phyloP scores from a whole-genome alignment of 2,329 filamentous ascomycete genomes.

The Pseudopithomyces maydicus region DNA sequence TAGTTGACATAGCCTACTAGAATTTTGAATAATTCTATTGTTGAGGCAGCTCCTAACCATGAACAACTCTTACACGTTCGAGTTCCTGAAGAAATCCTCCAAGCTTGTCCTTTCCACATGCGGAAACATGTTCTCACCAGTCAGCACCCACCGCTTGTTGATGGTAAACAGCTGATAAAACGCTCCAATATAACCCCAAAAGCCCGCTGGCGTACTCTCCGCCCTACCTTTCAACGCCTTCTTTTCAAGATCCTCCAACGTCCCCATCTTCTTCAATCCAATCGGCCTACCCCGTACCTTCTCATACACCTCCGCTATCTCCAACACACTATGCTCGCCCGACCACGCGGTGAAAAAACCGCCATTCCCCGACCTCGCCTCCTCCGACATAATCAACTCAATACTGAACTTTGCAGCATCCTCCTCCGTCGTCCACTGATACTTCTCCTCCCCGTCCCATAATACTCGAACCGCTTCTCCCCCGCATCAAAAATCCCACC shows the following conservation, averaged over 20 bases:
- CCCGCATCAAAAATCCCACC: slow-evolving; percentile 1
- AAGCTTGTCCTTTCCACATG: not conserved
- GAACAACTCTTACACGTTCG: not conserved
- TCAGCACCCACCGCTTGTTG: slow-evolving; percentile 2
- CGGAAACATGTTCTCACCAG: not conserved
- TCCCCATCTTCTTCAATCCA: slow-evolving; percentile 1
- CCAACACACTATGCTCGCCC: slow-evolving; percentile 1
- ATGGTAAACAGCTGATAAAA: slow-evolving; percentile 5
- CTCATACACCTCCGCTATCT: slow-evolving; percentile 3
- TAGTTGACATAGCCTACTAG: too few species aligned
- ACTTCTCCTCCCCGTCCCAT: slow-evolving; percentile 11
- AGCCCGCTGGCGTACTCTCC: not conserved
- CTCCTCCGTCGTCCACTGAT: slow-evolving; percentile 8
- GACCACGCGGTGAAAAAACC: slow-evolving; percentile 4
- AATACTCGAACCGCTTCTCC: slow-evolving; percentile 8
- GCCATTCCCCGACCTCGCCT: slow-evolving; percentile 2
- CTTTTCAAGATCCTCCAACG: slow-evolving; percentile 3
- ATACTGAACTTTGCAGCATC: slow-evolving; percentile 10
- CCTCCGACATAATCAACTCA: slow-evolving; percentile 1
- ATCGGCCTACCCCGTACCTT: not conserved
- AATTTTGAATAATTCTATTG: too few species aligned
- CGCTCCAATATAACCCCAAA: slow-evolving; percentile 2
- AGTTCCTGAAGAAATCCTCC: not conserved
- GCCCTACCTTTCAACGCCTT: slow-evolving; percentile 1
- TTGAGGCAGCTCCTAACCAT: not conserved